phyloP scores from a whole-genome alignment of 2,329 filamentous ascomycete genomes.

The Chaetomiaceae sp. region DNA sequence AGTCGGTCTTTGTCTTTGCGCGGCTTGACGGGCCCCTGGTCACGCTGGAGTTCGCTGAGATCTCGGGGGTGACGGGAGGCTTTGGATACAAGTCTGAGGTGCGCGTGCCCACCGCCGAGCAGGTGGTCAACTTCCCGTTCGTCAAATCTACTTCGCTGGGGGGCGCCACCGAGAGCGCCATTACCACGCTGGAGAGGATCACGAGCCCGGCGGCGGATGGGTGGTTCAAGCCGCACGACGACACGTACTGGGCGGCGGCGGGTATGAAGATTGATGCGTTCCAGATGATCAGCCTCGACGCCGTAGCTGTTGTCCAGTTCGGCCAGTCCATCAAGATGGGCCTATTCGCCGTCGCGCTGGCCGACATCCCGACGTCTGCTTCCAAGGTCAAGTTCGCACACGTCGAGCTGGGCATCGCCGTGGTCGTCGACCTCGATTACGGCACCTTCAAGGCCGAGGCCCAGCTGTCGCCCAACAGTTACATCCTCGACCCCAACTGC shows the following conservation, averaged over 20 bases:
- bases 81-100: slow-evolving; percentile 40
- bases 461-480: not conserved
- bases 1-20: slow-evolving; percentile 36
- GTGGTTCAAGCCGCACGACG: slow-evolving; percentile 30
- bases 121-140: slow-evolving; percentile 4
- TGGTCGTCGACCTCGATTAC: slow-evolving; percentile 33
- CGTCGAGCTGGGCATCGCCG: slow-evolving; percentile 27
- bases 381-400: not conserved
- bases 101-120: not conserved
- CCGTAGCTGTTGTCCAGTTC: not conserved
- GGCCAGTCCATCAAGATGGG: slow-evolving; percentile 32
- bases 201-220: slow-evolving; percentile 17
- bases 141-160: not conserved
- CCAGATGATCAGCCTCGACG: not conserved
- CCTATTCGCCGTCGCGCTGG: not conserved
- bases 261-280: not conserved
- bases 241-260: not conserved
- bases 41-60: slow-evolving; percentile 11
- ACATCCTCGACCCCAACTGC: slow-evolving; percentile 36
- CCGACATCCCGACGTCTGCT: not conserved
- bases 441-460: slow-evolving; percentile 35
- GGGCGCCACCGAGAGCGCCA: slow-evolving; percentile 26
- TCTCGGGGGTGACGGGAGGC: slow-evolving; percentile 27
- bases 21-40: slow-evolving; percentile 27
- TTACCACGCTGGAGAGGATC: slow-evolving; percentile 20